Percentiles rank a stretch among this genome's conserved stretches.
phyloP scores from a whole-genome alignment of 2,329 filamentous ascomycete genomes.

The Pyrenochaeta sp. region DNA sequence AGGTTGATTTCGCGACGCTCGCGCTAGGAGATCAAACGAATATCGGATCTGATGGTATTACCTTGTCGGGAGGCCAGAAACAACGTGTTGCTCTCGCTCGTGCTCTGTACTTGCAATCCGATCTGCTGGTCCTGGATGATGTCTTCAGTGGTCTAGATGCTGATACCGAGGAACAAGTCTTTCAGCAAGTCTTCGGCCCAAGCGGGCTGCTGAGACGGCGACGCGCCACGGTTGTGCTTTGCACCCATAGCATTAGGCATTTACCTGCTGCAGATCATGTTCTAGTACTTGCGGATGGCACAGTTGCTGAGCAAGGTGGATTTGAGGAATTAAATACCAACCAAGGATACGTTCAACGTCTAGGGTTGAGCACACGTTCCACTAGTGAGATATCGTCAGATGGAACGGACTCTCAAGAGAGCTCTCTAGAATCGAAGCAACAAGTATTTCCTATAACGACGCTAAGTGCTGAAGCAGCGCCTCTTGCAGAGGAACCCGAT shows the following conservation, averaged over 20 bases:
- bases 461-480: too few relatives aligned
- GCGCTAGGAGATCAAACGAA: conserved; percentile 44
- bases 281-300: conserved; percentile 9
- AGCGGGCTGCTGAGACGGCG: conserved; percentile 52
- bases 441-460: too few relatives aligned
- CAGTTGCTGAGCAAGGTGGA: conserved; percentile 37
- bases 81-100: conserved; percentile 60
- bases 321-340: conserved; percentile 39
- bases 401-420: too few relatives aligned
- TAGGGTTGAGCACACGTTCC: too few relatives aligned
- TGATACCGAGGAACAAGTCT: conserved; percentile 56
- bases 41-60: conserved; percentile 58
- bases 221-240: conserved; percentile 24
- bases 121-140: conserved; percentile 58
- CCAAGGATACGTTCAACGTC: not conserved
- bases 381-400: too few relatives aligned
- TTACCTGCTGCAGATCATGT: conserved; percentile 19
- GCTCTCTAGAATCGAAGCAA: too few relatives aligned
- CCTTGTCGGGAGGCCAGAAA: conserved; percentile 60
- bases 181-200: conserved; percentile 52
- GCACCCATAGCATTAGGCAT: conserved; percentile 18
- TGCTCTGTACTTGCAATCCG: conserved; percentile 56
- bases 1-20: conserved; percentile 10
- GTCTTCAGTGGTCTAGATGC: conserved; percentile 59
- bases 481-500: too few relatives aligned